Conservation (phyloP, 139 green algal species). For the Klebsormidium nitens region DNA sequence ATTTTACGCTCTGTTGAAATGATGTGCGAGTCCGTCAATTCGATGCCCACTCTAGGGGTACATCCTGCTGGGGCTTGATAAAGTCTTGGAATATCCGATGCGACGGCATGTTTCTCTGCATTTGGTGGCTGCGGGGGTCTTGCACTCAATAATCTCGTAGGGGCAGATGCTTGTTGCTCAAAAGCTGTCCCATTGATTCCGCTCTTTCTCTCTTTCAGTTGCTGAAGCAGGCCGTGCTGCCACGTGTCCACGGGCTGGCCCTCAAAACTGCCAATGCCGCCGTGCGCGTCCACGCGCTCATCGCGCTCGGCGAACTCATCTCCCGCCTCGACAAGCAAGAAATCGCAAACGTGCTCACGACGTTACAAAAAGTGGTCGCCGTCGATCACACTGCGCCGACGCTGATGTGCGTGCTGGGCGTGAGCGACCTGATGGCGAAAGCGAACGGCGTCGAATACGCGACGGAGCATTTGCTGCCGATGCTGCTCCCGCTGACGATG, state of each 20-base stretch:
- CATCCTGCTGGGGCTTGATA: neutral
- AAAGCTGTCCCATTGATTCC: neutral
- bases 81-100: neutral
- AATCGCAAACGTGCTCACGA: constrained; percentile 49
- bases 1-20: too few relatives aligned
- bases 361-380: constrained; percentile 44
- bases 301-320: constrained; percentile 44
- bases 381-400: constrained; percentile 67
- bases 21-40: neutral
- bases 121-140: too few relatives aligned
- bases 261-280: constrained; percentile 35
- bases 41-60: neutral
- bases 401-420: constrained; percentile 54
- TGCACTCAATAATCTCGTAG: too few relatives aligned
- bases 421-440: constrained; percentile 55
- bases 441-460: constrained; percentile 29
- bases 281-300: constrained; percentile 56
- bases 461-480: constrained; percentile 28
- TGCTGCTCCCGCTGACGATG: constrained; percentile 14
- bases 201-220: neutral
- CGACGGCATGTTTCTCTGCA: neutral
- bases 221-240: constrained; percentile 24
- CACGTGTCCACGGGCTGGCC: constrained; percentile 33
- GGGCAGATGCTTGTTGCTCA: neutral
- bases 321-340: constrained; percentile 52